phyloP scores from a whole-genome alignment of 768 basidiomycete genomes.

The Rhodotorula taiwanensis region DNA sequence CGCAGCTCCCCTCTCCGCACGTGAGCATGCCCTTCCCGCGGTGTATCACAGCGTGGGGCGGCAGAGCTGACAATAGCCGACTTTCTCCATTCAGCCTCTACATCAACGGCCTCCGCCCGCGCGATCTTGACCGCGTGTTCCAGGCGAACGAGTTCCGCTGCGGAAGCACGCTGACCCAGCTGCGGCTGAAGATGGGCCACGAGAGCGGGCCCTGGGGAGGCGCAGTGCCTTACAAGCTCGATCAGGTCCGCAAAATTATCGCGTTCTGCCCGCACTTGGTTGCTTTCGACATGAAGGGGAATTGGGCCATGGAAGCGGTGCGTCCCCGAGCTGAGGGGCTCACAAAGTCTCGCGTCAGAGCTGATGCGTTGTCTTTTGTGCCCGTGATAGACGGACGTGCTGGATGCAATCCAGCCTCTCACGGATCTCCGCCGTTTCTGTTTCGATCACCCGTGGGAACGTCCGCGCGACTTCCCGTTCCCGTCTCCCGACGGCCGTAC shows the following conservation, averaged over 20 bases:
- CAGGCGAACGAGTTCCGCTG: background rate
- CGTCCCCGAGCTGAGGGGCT: background rate
- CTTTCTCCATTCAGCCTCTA: too few relatives aligned
- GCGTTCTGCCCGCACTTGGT: background rate
- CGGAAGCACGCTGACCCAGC: background rate
- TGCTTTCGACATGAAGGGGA: background rate
- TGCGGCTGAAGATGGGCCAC: background rate
- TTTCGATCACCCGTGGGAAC: conserved; percentile 9
- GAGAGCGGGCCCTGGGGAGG: too few relatives aligned
- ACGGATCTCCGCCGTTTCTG: background rate
- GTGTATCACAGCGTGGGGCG: too few relatives aligned
- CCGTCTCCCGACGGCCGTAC: background rate
- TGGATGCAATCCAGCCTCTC: background rate
- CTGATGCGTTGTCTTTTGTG: background rate
- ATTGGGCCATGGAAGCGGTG: background rate
- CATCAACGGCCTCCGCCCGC: background rate
- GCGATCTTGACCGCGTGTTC: background rate
- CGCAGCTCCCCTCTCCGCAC: background rate
- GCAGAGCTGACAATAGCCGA: too few relatives aligned
- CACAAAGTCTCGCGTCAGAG: background rate
- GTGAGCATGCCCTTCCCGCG: background rate
- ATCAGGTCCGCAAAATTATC: background rate
- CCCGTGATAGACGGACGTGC: background rate
- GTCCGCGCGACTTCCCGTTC: background rate
- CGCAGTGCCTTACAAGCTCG: too few relatives aligned